Conservation (phyloP, 192 early-diverging fungal genomes). For the Linnemannia hyalina region DNA sequence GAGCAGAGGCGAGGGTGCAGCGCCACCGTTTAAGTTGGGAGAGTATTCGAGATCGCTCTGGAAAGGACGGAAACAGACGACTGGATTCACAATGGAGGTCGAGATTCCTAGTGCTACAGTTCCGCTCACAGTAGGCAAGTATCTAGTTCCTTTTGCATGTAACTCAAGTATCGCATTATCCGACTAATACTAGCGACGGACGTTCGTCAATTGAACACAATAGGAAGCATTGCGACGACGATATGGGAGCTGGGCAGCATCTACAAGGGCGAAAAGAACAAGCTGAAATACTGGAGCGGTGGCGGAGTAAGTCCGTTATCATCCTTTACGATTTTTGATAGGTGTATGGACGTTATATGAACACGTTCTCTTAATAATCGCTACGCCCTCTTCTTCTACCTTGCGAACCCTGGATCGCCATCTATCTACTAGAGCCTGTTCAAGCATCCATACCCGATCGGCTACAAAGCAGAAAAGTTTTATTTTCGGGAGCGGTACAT, state of each 20-base stretch:
- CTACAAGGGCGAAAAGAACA: slow-evolving; percentile 54
- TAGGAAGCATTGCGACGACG: slow-evolving; percentile 65
- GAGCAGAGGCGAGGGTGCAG: neutral
- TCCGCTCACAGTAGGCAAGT: slow-evolving; percentile 61
- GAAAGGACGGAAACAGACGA: slow-evolving; percentile 46
- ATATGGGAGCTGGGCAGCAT: slow-evolving; percentile 63
- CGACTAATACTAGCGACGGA: neutral
- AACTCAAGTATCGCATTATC: neutral
- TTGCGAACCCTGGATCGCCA: neutral
- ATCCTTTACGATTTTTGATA: neutral
- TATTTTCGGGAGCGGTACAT: slow-evolving; percentile 64
- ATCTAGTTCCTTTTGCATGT: neutral
- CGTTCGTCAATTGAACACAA: neutral
- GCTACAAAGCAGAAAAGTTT: slow-evolving; percentile 62
- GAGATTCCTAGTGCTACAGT: slow-evolving; percentile 38
- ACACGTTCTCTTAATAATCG: neutral
- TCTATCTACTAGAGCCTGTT: slow-evolving; percentile 54
- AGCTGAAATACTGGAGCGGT: slow-evolving; percentile 63
- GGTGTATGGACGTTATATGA: too few species aligned
- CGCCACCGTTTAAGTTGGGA: slow-evolving; percentile 16
- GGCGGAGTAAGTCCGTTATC: slow-evolving; percentile 53
- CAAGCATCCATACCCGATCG: slow-evolving; percentile 67
- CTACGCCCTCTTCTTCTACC: neutral
- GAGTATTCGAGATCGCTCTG: slow-evolving; percentile 30
- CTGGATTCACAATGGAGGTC: slow-evolving; percentile 13